Evolutionary conservation across 1,139 yeast species (phyloP).

Genomic region (Hemisphaericaspora xylanilytica): DNA sequence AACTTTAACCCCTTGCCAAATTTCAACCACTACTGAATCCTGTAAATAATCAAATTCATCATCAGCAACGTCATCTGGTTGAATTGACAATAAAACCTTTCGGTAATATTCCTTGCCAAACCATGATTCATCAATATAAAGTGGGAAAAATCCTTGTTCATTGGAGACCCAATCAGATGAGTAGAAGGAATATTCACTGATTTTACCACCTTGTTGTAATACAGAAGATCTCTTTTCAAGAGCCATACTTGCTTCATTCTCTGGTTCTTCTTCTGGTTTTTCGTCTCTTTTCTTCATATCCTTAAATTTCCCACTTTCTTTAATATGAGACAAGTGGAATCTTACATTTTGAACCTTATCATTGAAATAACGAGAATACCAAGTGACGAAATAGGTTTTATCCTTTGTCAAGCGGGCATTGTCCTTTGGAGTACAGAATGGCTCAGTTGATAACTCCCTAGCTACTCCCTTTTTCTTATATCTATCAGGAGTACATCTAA

Average conservation of each 20-base stretch:
- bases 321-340: slow-evolving; percentile 64
- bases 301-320: slow-evolving; percentile 51
- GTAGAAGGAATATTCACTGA: slow-evolving; percentile 52
- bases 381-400: slow-evolving; percentile 68
- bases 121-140: slow-evolving; percentile 63
- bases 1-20: slow-evolving; percentile 59
- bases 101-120: slow-evolving; percentile 47
- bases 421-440: slow-evolving; percentile 81
- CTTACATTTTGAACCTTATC: slow-evolving; percentile 56
- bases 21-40: slow-evolving; percentile 54
- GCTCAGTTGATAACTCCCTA: slow-evolving; percentile 56
- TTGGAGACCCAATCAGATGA: slow-evolving; percentile 70
- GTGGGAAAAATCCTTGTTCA: slow-evolving; percentile 60
- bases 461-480: slow-evolving; percentile 66
- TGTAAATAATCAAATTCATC: slow-evolving; percentile 58
- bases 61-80: slow-evolving; percentile 64
- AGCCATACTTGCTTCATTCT: slow-evolving; percentile 1
- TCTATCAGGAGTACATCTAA: slow-evolving; percentile 80
- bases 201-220: slow-evolving; percentile 39
- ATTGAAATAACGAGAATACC: slow-evolving; percentile 67
- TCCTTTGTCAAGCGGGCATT: slow-evolving; percentile 54
- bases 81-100: slow-evolving; percentile 59
- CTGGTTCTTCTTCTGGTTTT: slow-evolving; percentile 15
- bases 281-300: slow-evolving; percentile 48
- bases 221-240: slow-evolving; percentile 31